Evolutionary conservation across 768 basidiomycete species (phyloP), one percentile per base, ranked within the genome.

Genomic region (Tulasnella sp.): DNA sequence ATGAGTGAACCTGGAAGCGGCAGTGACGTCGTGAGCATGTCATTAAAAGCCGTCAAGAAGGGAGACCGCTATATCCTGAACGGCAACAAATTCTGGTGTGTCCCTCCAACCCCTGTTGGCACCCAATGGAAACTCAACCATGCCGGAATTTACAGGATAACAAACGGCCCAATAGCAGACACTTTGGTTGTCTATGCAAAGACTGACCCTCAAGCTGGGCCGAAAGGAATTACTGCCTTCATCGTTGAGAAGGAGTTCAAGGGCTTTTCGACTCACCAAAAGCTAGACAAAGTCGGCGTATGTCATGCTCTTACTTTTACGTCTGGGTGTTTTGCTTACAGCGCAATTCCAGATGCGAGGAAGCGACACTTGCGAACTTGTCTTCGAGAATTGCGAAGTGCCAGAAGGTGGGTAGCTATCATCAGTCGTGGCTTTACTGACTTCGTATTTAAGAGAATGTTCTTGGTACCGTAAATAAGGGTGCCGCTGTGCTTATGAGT

Each of bases 1-100:
- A 98, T 98, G 97, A 95, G 94, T 83, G 97, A 98, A 87, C 89
- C 93, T 1, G 95, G 94, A 22, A 92, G 93, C 83, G 97, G 97
- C 80, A 96, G 95, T 84, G 96, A 98, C 86, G 96, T 98, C n/a
- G 92, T 98, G 28, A 95, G 94, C 84, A 98, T 98, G 97, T 89
- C 89, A 83, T 87, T 96, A 80, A 92, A 89, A 81, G 96, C 96
- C 34, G 92, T 93, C 83, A 94, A 93, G 87, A 88, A 92, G 7
- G 87, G 90, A 40, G 93, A 92, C 60, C 93, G 94, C 50, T 98
- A 91, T 89, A 87, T 88, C 42, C 40, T 75, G 9, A 37, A 58
- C 48, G 41, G 96, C 0, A 95, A 92, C 83, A 98, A 98, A 85
- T 97, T 97, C 86, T 98, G 96, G 96, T 95, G 81, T 80, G 90